Base-by-base conservation (phyloP, 2,329 filamentous ascomycete genomes). In the Hypoxylon sp. region DNA sequence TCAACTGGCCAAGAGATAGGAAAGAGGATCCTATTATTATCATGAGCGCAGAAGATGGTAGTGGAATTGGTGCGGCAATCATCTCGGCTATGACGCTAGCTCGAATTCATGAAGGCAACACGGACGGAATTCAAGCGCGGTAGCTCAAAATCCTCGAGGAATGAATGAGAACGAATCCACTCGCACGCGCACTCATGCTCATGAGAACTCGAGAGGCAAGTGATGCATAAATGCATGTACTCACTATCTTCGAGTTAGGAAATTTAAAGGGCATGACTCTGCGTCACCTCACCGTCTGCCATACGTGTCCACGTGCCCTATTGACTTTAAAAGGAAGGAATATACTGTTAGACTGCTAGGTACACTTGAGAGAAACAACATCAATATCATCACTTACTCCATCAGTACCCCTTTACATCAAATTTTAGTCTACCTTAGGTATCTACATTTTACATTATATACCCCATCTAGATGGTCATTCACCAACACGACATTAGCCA, bases 51-150 rank as follows among this genome's bases (percentile, higher is more conserved):
- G 96, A 98, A 82, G 96, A 99, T 79, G 96, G 96, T 68, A 95
- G 91, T 72, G 96, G 96, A 86, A 95, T 98, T 17, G 95, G 95
- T 72, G 96, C 95, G 45, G 96, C 96, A 4, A 82, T 99, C 68
- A 98, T 98, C 84, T 95, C 96, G 3, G 89, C 89, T 11, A 77
- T 91, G 78, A 91, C 89, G 9, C 80, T 90, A 68, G 86, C 90
- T 84, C 81, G 89, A 56, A 87, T 90, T 65, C 82, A 87, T 76
- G 82, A 84, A 48, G 89, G 89, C 60, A 90, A 90, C 75, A 71
- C 89, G 77, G 84, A 87, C n/a, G 89, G 89, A 76, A 88, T 91
- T 41, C 60, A 48, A 43, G 41, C 36, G 13, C 23, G 41, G 32
- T 63, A 41, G 38, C 17, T 11, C 17, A 9, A 19, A 10, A 43